Evolutionary conservation across 2,329 filamentous ascomycete genomes (phyloP).

Genomic region (Diaporthe eres): DNA sequence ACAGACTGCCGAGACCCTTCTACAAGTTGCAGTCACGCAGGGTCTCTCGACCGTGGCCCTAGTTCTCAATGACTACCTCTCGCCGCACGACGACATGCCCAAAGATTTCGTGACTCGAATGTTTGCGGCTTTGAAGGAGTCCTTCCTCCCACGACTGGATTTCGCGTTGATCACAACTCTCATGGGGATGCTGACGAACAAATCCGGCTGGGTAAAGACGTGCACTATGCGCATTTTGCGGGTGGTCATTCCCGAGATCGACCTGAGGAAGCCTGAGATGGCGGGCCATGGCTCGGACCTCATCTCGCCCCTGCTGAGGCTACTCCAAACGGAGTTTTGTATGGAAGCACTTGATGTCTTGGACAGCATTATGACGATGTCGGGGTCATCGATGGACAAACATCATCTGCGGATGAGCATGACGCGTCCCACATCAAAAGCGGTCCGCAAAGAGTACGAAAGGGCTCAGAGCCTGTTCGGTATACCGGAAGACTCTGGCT

Average conservation of each 20-base stretch:
- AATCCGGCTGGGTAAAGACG: slow-evolving; percentile 88
- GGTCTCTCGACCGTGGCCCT: slow-evolving; percentile 76
- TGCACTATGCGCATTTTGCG: slow-evolving; percentile 94
- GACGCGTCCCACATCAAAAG: slow-evolving; percentile 87
- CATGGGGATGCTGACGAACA: slow-evolving; percentile 92
- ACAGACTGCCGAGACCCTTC: slow-evolving; percentile 77
- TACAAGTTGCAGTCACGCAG: slow-evolving; percentile 80
- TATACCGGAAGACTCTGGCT: slow-evolving; percentile 94
- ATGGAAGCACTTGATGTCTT: slow-evolving; percentile 92
- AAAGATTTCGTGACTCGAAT: slow-evolving; percentile 84
- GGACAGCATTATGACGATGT: slow-evolving; percentile 96
- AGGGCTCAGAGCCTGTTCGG: slow-evolving; percentile 95
- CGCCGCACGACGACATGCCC: slow-evolving; percentile 74
- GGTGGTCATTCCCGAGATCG: slow-evolving; percentile 87
- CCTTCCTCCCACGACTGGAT: slow-evolving; percentile 86
- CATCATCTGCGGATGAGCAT: slow-evolving; percentile 98
- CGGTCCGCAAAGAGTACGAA: slow-evolving; percentile 94
- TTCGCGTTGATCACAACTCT: slow-evolving; percentile 90
- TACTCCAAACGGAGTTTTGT: slow-evolving; percentile 94
- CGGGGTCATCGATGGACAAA: slow-evolving; percentile 90
- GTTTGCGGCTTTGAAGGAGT: slow-evolving; percentile 79
- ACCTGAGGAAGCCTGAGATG: slow-evolving; percentile 93
- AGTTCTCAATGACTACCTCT: slow-evolving; percentile 79
- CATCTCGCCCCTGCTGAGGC: slow-evolving; percentile 89
- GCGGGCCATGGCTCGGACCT: slow-evolving; percentile 93